Base-by-base conservation (phyloP, 257 asterid species). In the Asclepias syriaca region DNA sequence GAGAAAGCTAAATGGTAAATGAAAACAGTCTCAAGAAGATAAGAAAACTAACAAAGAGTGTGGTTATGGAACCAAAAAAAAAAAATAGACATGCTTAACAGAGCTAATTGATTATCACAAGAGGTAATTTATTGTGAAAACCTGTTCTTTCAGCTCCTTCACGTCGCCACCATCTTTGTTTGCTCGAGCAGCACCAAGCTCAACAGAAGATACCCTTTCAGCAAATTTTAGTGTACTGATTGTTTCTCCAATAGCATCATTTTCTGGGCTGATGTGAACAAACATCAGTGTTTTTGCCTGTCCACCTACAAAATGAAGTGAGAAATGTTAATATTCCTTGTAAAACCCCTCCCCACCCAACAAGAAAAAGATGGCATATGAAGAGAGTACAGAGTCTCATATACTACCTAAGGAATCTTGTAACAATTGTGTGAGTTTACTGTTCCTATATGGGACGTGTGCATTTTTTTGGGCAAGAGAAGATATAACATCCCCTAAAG, bases 221-320 rank as follows among this genome's bases (percentile, higher is more conserved):
- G 97, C 97, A 84, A 93, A 93, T 80, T 90, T 93, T 68, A 93
- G 90, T 58, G 97, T 90, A 74, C 92, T 90, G 18, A 93, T 72
- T 21, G 97, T 90, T 80, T 93, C 97, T 80, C 86, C 96, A 43
- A 85, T 74, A 66, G 95, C 85, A 72, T 87, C 88, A 63, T 81
- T 78, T 79, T 92, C 98, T 0, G 97, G 97, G 82, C 96, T 84
- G 39, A 93, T 82, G 79, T 93, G 98, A 75, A 89, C 88, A 75
- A 93, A 93, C 97, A 92, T 88, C 57, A 90, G 80, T 16, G 95
- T 88, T 78, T 90, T 90, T 39, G 98, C 96, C 80, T 92, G 94
- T 40, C 93, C 96, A 76, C 98, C 98, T 92, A 75, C 63, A 46
- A 81, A 66, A 60, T 32, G 48, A 68, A 66, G 45, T n/a, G 19